These are phyloP conservation scores for Apiotrichum sp. DNA, from an alignment of 1,284 basidiomycete species.

Conservation along the genomic window DNA sequence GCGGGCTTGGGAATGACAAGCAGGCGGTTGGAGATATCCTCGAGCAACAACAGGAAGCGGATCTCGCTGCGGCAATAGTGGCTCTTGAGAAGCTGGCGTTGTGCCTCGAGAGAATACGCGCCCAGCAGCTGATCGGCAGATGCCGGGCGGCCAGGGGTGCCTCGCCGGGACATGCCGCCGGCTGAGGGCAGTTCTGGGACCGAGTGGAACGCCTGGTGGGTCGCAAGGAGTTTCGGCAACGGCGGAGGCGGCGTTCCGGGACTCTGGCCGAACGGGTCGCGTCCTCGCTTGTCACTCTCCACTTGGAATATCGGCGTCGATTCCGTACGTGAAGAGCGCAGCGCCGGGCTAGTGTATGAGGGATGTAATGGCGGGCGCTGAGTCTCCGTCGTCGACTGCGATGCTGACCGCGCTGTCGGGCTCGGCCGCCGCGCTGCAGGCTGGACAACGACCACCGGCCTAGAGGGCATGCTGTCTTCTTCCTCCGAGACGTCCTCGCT, in stretches of 20 bases:
- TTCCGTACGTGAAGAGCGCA: neutral
- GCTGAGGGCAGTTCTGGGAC: slow-evolving; percentile 53
- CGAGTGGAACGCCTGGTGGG: slow-evolving; percentile 51
- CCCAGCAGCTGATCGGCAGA: slow-evolving; percentile 43
- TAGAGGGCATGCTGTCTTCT: slow-evolving; percentile 19
- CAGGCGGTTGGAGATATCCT: slow-evolving; percentile 87
- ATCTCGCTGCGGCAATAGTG: slow-evolving; percentile 93
- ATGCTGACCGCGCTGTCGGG: neutral
- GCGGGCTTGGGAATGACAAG: slow-evolving; percentile 90
- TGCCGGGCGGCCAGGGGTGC: slow-evolving; percentile 49
- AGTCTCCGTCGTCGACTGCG: slow-evolving; percentile 3
- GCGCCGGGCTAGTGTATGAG: slow-evolving; percentile 1
- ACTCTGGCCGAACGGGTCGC: slow-evolving; percentile 37
- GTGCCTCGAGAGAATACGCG: slow-evolving; percentile 62
- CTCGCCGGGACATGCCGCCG: slow-evolving; percentile 48
- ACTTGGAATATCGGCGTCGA: slow-evolving; percentile 6
- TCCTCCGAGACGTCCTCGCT: slow-evolving; percentile 49
- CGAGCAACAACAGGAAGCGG: slow-evolving; percentile 79
- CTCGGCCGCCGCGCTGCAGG: too few relatives aligned
- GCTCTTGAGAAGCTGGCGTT: slow-evolving; percentile 67
- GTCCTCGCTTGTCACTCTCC: slow-evolving; percentile 4
- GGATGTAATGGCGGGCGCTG: slow-evolving; percentile 1
- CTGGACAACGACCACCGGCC: too few relatives aligned
- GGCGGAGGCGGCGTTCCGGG: slow-evolving; percentile 7
- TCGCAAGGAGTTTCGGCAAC: slow-evolving; percentile 1